Base-by-base conservation (phyloP, 306 rosid species). In the Pyrus betulifolia region DNA sequence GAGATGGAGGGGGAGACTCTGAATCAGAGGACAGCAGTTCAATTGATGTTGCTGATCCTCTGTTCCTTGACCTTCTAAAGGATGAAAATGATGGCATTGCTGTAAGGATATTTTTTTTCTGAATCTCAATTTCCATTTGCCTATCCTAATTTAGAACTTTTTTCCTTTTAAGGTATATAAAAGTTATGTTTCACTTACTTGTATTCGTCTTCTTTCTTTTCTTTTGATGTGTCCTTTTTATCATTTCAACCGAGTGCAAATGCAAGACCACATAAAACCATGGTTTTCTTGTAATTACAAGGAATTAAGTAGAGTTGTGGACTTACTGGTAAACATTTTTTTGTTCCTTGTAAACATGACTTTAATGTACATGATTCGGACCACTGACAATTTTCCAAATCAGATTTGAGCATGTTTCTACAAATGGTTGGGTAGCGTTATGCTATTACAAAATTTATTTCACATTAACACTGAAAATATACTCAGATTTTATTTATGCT, bases 41-140 rank as follows among this genome's bases (percentile, higher is more conserved):
- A 44, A 87, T 92, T 30, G 97, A 95, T 81, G 97, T 85, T 44
- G 88, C 88, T 69, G 95, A 89, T 85, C 91, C 98, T 81, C 79
- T 90, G 79, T 92, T 95, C 85, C 96, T 95, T 13, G 97, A 95
- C 66, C 88, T 95, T 84, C 81, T 95, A 71, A 92, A 95, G 88
- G 98, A 95, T 90, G 98, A 95, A 90, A 95, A 92, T 80, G 98
- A 92, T 87, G 98, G 98, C 69, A 86, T 95, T 60, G 89, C 97
- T 80, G 98, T 95, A 87, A 75, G 90, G 69, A 70, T 74, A 46
- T 69, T 38, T 31, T 38, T 31, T n/a, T 57, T 74, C 60, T 78
- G n/a, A 33, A 74, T 69, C 67, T 70, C 23, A 63, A n/a, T 74
- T 66, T 67, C 19, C 67, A 35, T 62, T 62, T 70, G 58, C 75